Percentiles rank a stretch among this genome's conserved stretches.
These are phyloP conservation scores for Achaetomiella virescens DNA, from an alignment of 495 filamentous ascomycete genomes.

Conservation along the genomic window DNA sequence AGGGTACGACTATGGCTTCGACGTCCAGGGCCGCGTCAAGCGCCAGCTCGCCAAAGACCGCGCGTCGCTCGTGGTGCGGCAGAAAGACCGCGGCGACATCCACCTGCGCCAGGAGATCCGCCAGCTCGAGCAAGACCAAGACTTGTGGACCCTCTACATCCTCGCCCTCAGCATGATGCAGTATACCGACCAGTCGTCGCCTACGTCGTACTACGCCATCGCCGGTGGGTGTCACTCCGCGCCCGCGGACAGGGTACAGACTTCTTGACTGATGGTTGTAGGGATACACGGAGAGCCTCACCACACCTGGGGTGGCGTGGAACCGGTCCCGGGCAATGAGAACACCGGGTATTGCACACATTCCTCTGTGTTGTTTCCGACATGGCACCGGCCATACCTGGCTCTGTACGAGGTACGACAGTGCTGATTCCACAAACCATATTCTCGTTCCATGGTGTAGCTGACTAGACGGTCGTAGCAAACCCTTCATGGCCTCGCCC, in stretches of 20 bases:
- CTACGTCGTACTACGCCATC: constrained; percentile 57
- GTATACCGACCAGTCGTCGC: constrained; percentile 44
- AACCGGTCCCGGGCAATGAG: constrained; percentile 39
- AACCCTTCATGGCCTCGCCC: constrained; percentile 47
- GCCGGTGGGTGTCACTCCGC: constrained; percentile 22
- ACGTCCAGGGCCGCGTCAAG: constrained; percentile 21
- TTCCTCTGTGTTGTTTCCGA: constrained; percentile 57
- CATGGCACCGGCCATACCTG: constrained; percentile 70
- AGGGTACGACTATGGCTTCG: constrained; percentile 40
- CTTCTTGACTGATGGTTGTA: constrained; percentile 19
- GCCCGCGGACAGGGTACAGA: not conserved
- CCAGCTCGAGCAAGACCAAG: constrained; percentile 48
- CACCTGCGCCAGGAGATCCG: constrained; percentile 45
- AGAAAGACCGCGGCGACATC: constrained; percentile 13
- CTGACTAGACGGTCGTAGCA: constrained; percentile 39
- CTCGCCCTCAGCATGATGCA: constrained; percentile 51
- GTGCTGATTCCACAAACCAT: not conserved
- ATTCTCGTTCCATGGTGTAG: not conserved
- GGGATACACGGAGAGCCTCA: constrained; percentile 62
- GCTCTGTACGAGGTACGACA: constrained; percentile 56
- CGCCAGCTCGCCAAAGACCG: constrained; percentile 16
- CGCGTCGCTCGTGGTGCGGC: constrained; percentile 15
- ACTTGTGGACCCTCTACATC: constrained; percentile 55
- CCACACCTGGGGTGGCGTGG: constrained; percentile 51
- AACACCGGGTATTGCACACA: constrained; percentile 60